These are phyloP conservation scores for Arabis alpina DNA, from an alignment of 345 rosid species.

Conservation along the genomic window DNA sequence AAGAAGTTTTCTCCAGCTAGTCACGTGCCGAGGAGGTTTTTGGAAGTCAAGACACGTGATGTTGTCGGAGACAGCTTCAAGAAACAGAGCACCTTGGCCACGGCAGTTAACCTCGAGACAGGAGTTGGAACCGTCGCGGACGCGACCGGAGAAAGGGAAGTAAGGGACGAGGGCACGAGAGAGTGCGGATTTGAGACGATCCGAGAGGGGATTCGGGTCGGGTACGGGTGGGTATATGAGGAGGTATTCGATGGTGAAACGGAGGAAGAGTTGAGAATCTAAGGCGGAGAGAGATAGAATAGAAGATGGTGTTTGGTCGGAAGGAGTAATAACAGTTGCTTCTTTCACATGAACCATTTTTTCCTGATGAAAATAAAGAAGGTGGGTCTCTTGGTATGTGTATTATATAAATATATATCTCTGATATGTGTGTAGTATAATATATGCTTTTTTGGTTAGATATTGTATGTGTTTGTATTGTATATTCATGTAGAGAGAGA, in stretches of 20 bases:
- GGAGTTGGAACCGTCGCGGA: slow-evolving; percentile 46
- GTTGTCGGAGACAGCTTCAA: slow-evolving; percentile 59
- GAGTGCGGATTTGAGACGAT: slow-evolving; percentile 62
- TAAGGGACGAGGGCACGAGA: slow-evolving; percentile 64
- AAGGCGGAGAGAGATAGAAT: slow-evolving; percentile 75
- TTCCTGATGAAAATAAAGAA: slow-evolving; percentile 4
- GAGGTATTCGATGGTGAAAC: slow-evolving; percentile 84
- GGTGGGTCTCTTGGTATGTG: slow-evolving; percentile 32
- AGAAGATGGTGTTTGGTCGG: slow-evolving; percentile 64
- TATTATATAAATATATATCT: slow-evolving; percentile 29
- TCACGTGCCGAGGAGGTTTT: slow-evolving; percentile 60
- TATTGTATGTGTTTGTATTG: slow-evolving; percentile 11
- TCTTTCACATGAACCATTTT: slow-evolving; percentile 63
- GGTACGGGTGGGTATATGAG: slow-evolving; percentile 55
- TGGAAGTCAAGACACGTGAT: slow-evolving; percentile 50
- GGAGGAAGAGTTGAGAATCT: slow-evolving; percentile 89
- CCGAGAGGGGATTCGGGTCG: slow-evolving; percentile 42
- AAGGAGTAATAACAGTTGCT: slow-evolving; percentile 58
- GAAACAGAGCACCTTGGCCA: slow-evolving; percentile 70
- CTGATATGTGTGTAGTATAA: neutral
- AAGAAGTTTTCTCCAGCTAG: slow-evolving; percentile 73
- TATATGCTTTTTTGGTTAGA: neutral
- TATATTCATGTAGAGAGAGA: slow-evolving; percentile 30
- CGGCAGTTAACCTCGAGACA: slow-evolving; percentile 67
- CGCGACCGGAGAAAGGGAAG: slow-evolving; percentile 87